Evolutionary conservation across 768 basidiomycete genomes (phyloP).

Genomic region (Hygrophorus pudorinus): DNA sequence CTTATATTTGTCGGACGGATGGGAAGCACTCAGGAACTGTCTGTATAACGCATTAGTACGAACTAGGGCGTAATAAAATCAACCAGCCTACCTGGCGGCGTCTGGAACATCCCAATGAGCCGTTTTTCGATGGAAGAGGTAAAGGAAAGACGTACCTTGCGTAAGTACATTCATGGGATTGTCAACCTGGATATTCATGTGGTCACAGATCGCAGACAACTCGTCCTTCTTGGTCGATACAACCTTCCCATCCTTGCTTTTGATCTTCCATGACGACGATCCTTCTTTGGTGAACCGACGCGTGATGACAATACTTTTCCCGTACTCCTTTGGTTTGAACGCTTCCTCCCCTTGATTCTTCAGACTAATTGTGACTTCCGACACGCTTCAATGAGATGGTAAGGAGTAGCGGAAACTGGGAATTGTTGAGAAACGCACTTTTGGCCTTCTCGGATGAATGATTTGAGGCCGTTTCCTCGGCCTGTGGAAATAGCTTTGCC

Average conservation of each 20-base stretch:
- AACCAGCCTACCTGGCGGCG: conserved; percentile 27
- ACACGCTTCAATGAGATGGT: conserved; percentile 28
- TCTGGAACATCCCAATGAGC: conserved; percentile 32
- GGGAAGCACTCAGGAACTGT: conserved; percentile 79
- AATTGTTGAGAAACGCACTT: conserved; percentile 34
- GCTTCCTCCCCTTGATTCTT: conserved; percentile 92
- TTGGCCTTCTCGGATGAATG: conserved; percentile 80
- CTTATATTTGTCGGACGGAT: conserved; percentile 81
- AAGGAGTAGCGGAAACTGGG: not conserved
- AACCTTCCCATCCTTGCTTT: conserved; percentile 49
- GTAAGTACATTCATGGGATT: conserved; percentile 94
- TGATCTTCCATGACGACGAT: conserved; percentile 73
- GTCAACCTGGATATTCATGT: conserved; percentile 96
- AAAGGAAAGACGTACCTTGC: conserved; percentile 40
- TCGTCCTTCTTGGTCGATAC: conserved; percentile 78
- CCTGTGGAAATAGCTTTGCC: conserved; percentile 91
- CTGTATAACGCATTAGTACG: conserved; percentile 16
- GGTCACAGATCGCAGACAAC: conserved; percentile 79
- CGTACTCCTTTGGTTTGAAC: conserved; percentile 77
- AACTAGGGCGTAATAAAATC: not conserved
- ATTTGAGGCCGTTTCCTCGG: conserved; percentile 74
- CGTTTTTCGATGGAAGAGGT: not conserved
- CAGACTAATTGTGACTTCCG: conserved; percentile 72
- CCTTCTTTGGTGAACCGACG: conserved; percentile 76
- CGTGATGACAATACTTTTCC: conserved; percentile 75